Percentiles rank a stretch among this genome's conserved stretches.
Conservation (phyloP, 176 grass and related monocot species). For the Triticum aestivum region IWGSC_CS_RefSeq_v2.1 NC_057814.1:529966013-529966512, state of each 20-base stretch:
- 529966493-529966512: constrained; percentile 33
- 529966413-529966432: constrained; percentile 51
- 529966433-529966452: constrained; percentile 70
- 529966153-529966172: background rate
- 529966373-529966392: constrained; percentile 82
- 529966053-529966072: background rate
- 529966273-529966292: background rate
- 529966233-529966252: background rate
- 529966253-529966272: background rate
- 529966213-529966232: background rate
- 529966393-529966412: constrained; percentile 55
- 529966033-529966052: background rate
- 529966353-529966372: constrained; percentile 78
- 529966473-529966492: constrained; percentile 51
- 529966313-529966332: background rate
- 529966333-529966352: constrained; percentile 20
- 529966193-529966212: background rate
- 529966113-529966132: background rate
- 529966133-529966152: background rate
- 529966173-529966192: background rate
- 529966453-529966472: constrained; percentile 59
- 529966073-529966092: background rate
- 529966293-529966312: background rate
- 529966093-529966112: background rate
- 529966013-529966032: background rate